These are phyloP conservation scores for Mucor circinelloides DNA, from an alignment of 371 early-diverging fungal species.

Conservation along the genomic window DNA sequence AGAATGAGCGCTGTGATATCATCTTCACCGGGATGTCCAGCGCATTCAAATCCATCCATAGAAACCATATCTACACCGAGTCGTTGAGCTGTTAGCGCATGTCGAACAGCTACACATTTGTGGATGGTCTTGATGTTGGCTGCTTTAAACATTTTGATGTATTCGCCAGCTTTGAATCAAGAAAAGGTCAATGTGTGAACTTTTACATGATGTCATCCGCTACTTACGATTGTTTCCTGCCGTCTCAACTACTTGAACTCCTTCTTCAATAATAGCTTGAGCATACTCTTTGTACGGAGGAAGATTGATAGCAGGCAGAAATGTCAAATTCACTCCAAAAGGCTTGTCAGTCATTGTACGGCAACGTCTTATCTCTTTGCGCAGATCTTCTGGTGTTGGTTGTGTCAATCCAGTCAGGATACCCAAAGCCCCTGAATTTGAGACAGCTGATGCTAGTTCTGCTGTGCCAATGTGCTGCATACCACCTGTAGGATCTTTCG, in stretches of 20 bases:
- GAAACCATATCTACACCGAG: conserved; percentile 64
- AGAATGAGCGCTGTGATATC: conserved; percentile 72
- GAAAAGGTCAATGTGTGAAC: too few relatives aligned
- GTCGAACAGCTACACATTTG: conserved; percentile 76
- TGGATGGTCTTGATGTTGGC: conserved; percentile 71
- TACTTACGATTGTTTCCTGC: conserved; percentile 64
- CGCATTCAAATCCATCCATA: conserved; percentile 81
- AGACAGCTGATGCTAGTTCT: conserved; percentile 85
- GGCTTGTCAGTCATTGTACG: conserved; percentile 73
- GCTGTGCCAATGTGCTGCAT: conserved; percentile 71
- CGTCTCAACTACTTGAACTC: conserved; percentile 75
- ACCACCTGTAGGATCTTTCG: conserved; percentile 2
- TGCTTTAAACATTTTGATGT: conserved; percentile 71
- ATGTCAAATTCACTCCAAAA: conserved; percentile 77
- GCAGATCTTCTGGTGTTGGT: conserved; percentile 75
- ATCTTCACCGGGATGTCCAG: conserved; percentile 84
- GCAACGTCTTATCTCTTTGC: conserved; percentile 72
- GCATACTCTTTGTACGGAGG: conserved; percentile 78
- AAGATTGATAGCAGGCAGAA: conserved; percentile 63
- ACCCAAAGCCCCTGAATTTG: conserved; percentile 96
- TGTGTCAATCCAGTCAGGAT: conserved; percentile 87
- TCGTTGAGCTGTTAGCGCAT: conserved; percentile 65
- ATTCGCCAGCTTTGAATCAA: conserved; percentile 56
- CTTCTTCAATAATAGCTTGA: conserved; percentile 72
- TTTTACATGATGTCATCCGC: neutral